Base-by-base conservation (phyloP, 1,284 basidiomycete species). In the Austropuccinia psidii region DNA sequence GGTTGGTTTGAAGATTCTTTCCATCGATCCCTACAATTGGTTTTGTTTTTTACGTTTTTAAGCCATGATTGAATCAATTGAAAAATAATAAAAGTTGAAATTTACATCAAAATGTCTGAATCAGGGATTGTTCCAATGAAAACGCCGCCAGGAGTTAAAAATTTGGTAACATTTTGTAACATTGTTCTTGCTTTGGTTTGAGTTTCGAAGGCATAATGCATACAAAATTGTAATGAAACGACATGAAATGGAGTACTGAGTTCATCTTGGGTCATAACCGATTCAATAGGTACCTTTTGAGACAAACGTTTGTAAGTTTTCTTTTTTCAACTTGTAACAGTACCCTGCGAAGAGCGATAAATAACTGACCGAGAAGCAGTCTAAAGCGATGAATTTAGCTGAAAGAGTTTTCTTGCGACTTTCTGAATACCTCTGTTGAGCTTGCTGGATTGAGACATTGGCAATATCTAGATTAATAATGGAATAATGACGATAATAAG, bases 121-220 rank as follows among this genome's bases (percentile, higher is more conserved):
- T 94, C 91, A 2, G 95, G 93, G 75, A 97, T 91, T 0, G 96
- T 99, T 33, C 95, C 96, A 67, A 98, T 86, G 78, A 98, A 96
- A 15, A 88, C 82, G 1, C 96, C 96, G 35, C 94, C 94, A 29
- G 84, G 83, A 43, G 90, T 84, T 60, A 99, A 84, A 83, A 89
- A 89, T 49, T 86, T 82, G 66, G 88, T 86, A 29, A 95, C 94
- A 80, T 99, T 99, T 65, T 89, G 86, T 33, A 99, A 86, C 95
- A 99, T 97, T 79, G 87, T 88, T 41, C 91, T 85, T 31, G 89
- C 91, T 80, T 96, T 97, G 66, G 85, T 83, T 35, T 88, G 86
- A 47, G 86, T 89, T 80, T 98, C 93, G 81, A 98, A 98, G 8
- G 95, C 96, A 79, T 99, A 98, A 81, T 99, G 96, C 91, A 98